These are phyloP conservation scores for Macrocystidia cucumis DNA, from an alignment of 1,284 basidiomycete genomes.

Conservation along the genomic window DNA sequence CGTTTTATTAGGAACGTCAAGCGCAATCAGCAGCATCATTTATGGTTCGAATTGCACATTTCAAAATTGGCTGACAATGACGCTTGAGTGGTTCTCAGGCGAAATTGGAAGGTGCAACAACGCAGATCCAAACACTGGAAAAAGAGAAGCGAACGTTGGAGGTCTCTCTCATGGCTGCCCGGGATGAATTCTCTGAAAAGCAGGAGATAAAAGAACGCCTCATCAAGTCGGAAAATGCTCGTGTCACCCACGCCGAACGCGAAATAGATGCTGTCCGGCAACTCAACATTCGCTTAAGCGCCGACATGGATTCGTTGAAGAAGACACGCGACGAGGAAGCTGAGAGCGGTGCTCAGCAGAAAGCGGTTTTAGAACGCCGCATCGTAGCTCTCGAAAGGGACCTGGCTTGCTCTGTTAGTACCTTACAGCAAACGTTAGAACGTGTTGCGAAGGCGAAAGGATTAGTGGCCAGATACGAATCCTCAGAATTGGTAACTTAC, in stretches of 20 bases:
- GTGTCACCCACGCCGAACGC: constrained; percentile 16
- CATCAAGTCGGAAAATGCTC: constrained; percentile 15
- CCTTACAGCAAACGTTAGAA: too few relatives aligned
- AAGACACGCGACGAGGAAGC: constrained; percentile 7
- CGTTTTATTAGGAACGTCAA: too few relatives aligned
- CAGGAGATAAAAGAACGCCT: constrained; percentile 13
- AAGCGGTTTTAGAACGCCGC: constrained; percentile 8
- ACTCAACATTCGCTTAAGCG: too few relatives aligned
- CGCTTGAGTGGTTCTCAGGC: too few relatives aligned
- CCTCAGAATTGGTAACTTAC: constrained; percentile 29
- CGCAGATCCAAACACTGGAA: too few relatives aligned
- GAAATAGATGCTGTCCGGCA: constrained; percentile 10
- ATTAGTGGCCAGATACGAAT: constrained; percentile 28
- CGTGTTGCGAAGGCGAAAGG: constrained; percentile 11
- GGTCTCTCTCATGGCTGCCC: constrained; percentile 13
- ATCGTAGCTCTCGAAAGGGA: too few relatives aligned
- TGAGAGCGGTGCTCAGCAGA: constrained; percentile 3
- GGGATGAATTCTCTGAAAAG: constrained; percentile 13
- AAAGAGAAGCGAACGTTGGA: constrained; percentile 13
- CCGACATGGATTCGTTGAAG: too few relatives aligned
- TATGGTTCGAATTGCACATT: too few relatives aligned
- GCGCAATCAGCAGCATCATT: too few relatives aligned
- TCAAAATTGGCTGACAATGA: too few relatives aligned
- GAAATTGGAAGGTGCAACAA: too few relatives aligned
- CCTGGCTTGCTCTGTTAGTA: too few relatives aligned